A percentile compares a stretch with the other conserved stretches of the same genome.
These are phyloP conservation scores for Oryza brachyantha DNA, from an alignment of 176 grass and related monocot species.

Conservation along the genomic window DNA sequence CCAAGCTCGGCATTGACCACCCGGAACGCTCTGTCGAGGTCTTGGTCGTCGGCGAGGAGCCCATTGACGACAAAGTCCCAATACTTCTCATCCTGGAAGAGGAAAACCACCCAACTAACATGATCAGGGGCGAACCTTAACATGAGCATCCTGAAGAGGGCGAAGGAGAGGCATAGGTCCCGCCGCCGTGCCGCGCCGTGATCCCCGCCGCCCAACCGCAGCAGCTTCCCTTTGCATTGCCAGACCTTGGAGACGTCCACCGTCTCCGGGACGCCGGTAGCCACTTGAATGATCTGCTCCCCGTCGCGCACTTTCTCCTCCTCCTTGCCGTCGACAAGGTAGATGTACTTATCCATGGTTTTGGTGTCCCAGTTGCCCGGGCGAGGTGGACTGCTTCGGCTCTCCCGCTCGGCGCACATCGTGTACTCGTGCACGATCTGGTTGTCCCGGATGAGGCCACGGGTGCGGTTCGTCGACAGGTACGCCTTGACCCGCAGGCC, in stretches of 20 bases:
- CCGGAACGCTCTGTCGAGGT: constrained; percentile 10
- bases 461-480: neutral
- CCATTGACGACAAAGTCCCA: neutral
- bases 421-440: constrained; percentile 6
- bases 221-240: neutral
- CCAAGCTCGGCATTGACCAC: constrained; percentile 1
- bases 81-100: neutral
- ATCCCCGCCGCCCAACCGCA: neutral
- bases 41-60: constrained; percentile 5
- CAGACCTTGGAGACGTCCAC: neutral
- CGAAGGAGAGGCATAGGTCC: constrained; percentile 24
- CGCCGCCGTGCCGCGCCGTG: neutral
- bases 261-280: neutral
- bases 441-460: constrained; percentile 2
- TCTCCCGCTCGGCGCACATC: neutral
- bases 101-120: neutral
- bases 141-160: constrained; percentile 16
- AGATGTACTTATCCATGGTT: constrained; percentile 3
- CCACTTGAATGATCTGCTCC: neutral
- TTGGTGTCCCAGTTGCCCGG: neutral
- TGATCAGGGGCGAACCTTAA: neutral
- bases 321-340: neutral
- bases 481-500: neutral
- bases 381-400: no score
- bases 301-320: neutral